A percentile compares a stretch with the other conserved stretches of the same genome.
These are phyloP conservation scores for Fagopyrum tataricum DNA, from an alignment of 148 eudicot species.

Conservation along the genomic window DNA sequence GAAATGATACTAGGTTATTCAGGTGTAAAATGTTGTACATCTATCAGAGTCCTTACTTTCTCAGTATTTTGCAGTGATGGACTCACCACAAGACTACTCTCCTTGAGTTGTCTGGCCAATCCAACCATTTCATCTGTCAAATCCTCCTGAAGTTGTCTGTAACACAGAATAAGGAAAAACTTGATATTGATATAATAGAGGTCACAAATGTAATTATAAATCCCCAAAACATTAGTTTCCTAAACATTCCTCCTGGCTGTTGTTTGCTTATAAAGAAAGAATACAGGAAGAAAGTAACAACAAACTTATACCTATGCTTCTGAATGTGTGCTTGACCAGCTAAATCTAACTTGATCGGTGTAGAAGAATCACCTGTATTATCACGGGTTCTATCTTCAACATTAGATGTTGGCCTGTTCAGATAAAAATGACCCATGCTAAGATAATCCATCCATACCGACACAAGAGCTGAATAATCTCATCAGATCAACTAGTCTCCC, in stretches of 20 bases:
- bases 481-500: conserved; percentile 19
- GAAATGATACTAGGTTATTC: neutral
- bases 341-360: conserved; percentile 61
- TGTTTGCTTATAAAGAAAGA: too few species aligned
- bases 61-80: conserved; percentile 76
- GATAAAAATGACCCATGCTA: neutral
- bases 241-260: too few species aligned
- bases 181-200: too few species aligned
- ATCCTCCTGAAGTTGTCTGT: conserved; percentile 95
- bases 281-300: neutral
- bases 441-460: neutral
- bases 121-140: conserved; percentile 96
- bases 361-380: conserved; percentile 30
- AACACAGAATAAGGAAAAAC: conserved; percentile 9
- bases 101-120: conserved; percentile 81
- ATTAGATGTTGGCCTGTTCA: conserved; percentile 42
- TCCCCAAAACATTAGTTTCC: too few species aligned
- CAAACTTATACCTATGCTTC: conserved; percentile 57
- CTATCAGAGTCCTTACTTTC: conserved; percentile 40
- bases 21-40: neutral
- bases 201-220: too few species aligned
- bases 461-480: neutral
- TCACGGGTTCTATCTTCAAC: conserved; percentile 36
- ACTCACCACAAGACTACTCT: conserved; percentile 75
- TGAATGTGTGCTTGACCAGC: conserved; percentile 60